These are phyloP conservation scores for Orbilia quercus DNA, from an alignment of 2,329 filamentous ascomycete species.

Conservation along the genomic window DNA sequence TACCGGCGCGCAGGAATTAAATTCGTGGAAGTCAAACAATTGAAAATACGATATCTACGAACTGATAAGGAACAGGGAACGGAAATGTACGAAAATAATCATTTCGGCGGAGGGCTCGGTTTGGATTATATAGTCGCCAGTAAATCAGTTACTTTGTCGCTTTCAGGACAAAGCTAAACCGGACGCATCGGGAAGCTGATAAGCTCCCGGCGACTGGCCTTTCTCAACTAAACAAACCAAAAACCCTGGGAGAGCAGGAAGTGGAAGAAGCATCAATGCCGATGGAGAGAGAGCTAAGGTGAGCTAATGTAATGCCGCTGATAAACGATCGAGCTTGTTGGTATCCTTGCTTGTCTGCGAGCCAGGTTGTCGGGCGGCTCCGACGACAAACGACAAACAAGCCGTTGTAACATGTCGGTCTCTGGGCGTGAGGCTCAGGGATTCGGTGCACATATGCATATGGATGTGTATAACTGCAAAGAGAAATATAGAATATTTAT, in stretches of 20 bases:
- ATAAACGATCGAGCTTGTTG: slow-evolving; percentile 29
- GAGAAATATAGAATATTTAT: not conserved
- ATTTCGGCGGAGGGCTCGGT: slow-evolving; percentile 6
- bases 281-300: too few relatives aligned
- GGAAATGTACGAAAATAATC: not conserved
- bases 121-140: slow-evolving; percentile 27
- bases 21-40: too few relatives aligned
- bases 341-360: not conserved
- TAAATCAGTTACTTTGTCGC: slow-evolving; percentile 5
- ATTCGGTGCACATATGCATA: too few relatives aligned
- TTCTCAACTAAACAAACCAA: too few relatives aligned
- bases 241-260: too few relatives aligned
- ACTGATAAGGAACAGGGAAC: not conserved
- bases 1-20: slow-evolving; percentile 11
- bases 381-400: slow-evolving; percentile 18
- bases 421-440: too few relatives aligned
- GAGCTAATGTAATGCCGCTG: slow-evolving; percentile 38
- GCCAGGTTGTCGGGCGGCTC: slow-evolving; percentile 45
- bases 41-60: not conserved
- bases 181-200: slow-evolving; percentile 56
- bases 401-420: too few relatives aligned
- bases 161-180: slow-evolving; percentile 35
- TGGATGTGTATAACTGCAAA: not conserved
- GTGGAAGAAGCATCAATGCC: too few relatives aligned
- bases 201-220: slow-evolving; percentile 22